Evolutionary conservation across 371 early-diverging fungal genomes (phyloP).

Genomic region (Mortierella sp.): DNA sequence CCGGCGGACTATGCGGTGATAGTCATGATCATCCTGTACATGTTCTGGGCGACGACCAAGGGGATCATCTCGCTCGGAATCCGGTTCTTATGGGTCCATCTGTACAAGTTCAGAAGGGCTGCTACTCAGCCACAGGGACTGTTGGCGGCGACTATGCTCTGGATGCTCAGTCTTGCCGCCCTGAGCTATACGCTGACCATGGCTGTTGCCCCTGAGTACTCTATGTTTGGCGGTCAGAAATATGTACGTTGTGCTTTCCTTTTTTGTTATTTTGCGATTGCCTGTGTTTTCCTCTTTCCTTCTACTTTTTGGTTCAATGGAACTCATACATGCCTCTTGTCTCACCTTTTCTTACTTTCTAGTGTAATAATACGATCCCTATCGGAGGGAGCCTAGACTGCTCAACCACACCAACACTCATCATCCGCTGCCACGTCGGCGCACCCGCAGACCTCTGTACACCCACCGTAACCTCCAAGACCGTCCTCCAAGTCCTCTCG

Average conservation of each 20-base stretch:
- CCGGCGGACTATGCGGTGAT: conserved; percentile 74
- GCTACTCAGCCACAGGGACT: conserved; percentile 75
- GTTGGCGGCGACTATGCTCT: conserved; percentile 63
- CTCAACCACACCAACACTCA: conserved; percentile 58
- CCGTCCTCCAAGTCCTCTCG: conserved; percentile 62
- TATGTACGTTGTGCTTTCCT: conserved; percentile 64
- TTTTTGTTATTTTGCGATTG: neutral
- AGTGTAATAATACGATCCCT: conserved; percentile 69
- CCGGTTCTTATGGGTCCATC: conserved; percentile 70
- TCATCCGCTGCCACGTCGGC: conserved; percentile 66
- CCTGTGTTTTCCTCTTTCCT: neutral
- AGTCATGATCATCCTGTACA: conserved; percentile 69
- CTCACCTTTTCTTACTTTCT: neutral
- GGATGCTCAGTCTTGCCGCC: conserved; percentile 69
- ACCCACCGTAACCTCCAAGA: conserved; percentile 65
- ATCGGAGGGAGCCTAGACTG: conserved; percentile 60
- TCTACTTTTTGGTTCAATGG: neutral
- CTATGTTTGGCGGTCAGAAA: conserved; percentile 77
- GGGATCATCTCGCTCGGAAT: conserved; percentile 72
- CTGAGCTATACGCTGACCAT: conserved; percentile 69
- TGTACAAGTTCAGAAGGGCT: conserved; percentile 64
- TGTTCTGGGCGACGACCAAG: conserved; percentile 72
- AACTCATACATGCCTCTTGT: neutral
- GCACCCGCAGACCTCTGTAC: conserved; percentile 70
- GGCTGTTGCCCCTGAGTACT: conserved; percentile 73